These are phyloP conservation scores for Pseudotsuga menziesii DNA, from an alignment of 75 land plant genomes.

Conservation along the genomic window DNA sequence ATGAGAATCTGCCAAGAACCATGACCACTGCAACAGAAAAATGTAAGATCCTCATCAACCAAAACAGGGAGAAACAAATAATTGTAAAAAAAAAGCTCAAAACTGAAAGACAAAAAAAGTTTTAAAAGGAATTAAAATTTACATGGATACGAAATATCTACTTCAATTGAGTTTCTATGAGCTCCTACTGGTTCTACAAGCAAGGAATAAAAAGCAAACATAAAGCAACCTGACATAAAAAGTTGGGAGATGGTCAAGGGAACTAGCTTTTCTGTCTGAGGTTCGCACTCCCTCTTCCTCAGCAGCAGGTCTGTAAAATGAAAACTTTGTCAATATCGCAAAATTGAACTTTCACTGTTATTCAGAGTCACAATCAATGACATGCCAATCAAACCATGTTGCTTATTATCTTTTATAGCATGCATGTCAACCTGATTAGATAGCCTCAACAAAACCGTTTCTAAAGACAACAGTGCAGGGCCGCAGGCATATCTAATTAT, in stretches of 20 bases:
- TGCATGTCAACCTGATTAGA: neutral
- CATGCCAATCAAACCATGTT: neutral
- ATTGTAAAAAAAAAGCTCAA: neutral
- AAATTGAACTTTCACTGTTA: neutral
- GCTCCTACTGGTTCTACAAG: neutral
- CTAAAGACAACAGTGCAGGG: neutral
- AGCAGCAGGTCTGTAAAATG: conserved; percentile 3
- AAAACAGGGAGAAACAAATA: neutral
- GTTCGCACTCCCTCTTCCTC: conserved; percentile 18
- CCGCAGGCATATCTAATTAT: neutral
- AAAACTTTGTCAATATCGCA: neutral
- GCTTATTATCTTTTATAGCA: neutral
- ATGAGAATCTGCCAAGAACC: conserved; percentile 75
- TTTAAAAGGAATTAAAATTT: neutral
- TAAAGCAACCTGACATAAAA: conserved; percentile 25
- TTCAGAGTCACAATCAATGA: neutral
- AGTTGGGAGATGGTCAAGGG: conserved; percentile 10
- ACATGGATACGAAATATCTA: neutral
- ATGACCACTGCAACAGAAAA: conserved; percentile 46
- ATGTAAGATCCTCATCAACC: conserved; percentile 1
- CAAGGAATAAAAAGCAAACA: neutral
- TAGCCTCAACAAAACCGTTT: neutral
- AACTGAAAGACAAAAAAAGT: neutral
- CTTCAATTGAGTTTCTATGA: neutral
- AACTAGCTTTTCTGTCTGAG: conserved; percentile 18